Evolutionary conservation across 306 rosid genomes (phyloP), one percentile per base, ranked within the genome.

Genomic region (Quercus aquifolioides): DNA sequence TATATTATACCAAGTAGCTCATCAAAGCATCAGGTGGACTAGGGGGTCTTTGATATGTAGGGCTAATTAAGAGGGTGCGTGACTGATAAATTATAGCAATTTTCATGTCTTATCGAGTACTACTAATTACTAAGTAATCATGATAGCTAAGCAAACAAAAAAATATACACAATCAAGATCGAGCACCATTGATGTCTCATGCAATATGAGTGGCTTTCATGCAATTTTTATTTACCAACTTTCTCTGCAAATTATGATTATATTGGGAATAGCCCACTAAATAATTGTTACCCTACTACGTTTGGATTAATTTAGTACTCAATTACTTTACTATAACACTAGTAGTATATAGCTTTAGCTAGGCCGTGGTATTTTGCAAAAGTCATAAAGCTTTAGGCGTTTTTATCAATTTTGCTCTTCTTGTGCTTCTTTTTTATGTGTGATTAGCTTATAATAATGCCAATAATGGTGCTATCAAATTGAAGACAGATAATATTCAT

Each of bases 21-120:
- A 51, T 68, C 55, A 55, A 77, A n/a, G 52, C 80, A 68, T 55
- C 80, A 20, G 57, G 65, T 74, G 67, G 54, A 20, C 33, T 31
- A 33, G n/a, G 76, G 59, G 43, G 74, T 46, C 60, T 19, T 49
- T 57, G 63, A 35, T 79, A 28, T 72, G 77, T 79, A 70, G 82
- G 65, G 26, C 77, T 71, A 72, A 72, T 72, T 25, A 72, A 41
- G 76, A 21, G 76, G 38, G 55, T 83, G 73, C 55, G 68, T 78
- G 83, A 7, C 69, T 46, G 35, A 49, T 18, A 38, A 20, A 69
- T 78, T 31, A 23, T 74, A 21, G 23, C 73, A 60, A 21, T 57
- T 70, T 26, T 43, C 21, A 6, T 26, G 26, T 76, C 35, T 64
- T 67, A 31, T 33, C 10, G 71, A 67, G 71, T 67, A 67, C 51